phyloP scores from a whole-genome alignment of 192 early-diverging fungal genomes.

The Geranomyces michiganensis region DNA sequence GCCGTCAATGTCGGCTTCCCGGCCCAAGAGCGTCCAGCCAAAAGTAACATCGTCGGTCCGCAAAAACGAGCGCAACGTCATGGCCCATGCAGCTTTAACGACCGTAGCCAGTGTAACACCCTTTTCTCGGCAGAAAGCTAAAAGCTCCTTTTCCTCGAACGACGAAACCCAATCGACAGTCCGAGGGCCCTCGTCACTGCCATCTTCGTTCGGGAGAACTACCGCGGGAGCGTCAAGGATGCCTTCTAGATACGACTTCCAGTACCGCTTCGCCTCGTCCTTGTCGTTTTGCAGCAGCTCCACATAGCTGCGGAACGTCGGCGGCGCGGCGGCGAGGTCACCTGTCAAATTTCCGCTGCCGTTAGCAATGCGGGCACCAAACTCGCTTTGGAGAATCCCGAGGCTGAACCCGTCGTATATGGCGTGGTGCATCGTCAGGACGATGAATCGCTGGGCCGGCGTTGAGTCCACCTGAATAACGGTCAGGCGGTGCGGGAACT shows the following conservation, averaged over 20 bases:
- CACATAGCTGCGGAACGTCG: constrained; percentile 19
- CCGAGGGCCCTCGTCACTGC: too few relatives aligned
- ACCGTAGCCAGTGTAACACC: constrained; percentile 26
- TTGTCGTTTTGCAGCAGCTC: neutral
- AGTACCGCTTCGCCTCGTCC: neutral
- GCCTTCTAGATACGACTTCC: constrained; percentile 13
- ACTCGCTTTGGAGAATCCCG: constrained; percentile 17
- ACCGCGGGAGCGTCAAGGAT: neutral
- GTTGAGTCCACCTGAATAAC: neutral
- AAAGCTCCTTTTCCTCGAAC: too few relatives aligned
- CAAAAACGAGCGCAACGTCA: constrained; percentile 18
- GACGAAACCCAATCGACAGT: too few relatives aligned
- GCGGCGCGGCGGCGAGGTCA: neutral
- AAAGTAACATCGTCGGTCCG: constrained; percentile 26
- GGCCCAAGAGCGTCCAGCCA: constrained; percentile 25
- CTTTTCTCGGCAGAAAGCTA: too few relatives aligned
- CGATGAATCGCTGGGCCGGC: neutral
- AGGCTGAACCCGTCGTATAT: constrained; percentile 40
- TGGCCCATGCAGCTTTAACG: constrained; percentile 34
- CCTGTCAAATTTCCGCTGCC: too few relatives aligned
- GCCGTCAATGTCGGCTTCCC: neutral
- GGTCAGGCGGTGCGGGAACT: neutral
- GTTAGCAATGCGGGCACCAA: neutral
- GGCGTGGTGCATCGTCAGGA: constrained; percentile 38
- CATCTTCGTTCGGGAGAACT: too few relatives aligned